Evolutionary conservation across 2,329 filamentous ascomycete genomes (phyloP), one percentile per base, ranked within the genome.

Genomic region (Didymella pinodella): DNA sequence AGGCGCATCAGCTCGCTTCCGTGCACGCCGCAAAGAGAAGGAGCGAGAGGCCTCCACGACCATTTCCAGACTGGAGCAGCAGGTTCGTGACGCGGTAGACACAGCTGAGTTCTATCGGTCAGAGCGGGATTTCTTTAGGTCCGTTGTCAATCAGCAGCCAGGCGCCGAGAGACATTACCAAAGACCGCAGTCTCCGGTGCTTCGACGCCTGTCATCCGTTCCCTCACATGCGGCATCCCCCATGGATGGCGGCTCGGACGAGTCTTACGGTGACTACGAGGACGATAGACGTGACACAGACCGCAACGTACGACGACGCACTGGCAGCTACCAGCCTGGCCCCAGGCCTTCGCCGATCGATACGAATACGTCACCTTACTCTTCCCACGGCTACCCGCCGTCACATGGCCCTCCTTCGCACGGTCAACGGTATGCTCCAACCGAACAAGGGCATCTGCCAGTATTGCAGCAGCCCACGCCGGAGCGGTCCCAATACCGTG

Each of bases 1-100:
- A 40, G 90, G 90, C 47, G 92, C 92, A 6, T 96, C 92, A 56
- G 91, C 91, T 47, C 85, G 92, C 59, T 95, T 96, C 65, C 86
- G 92, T 54, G 87, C 88, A 71, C 85, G 93, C 59, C 88, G 92
- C 71, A 96, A 96, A 78, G 91, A 93, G 70, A 89, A 90, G 74
- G 91, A 94, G 74, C 86, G 86, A 67, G 89, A 92, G 74, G 89
- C 89, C 57, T 86, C 86, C 16, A 83, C 84, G 54, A 88, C 85
- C 48, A 88, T 94, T 63, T 83, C 90, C 49, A 86, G 88, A 65
- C 80, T 94, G 53, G 88, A 92, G 71, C 82, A 85, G 51, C 85
- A 89, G 64, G 83, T 89, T 53, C 85, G 88, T 48, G 87, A 92
- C n/a, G 77, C 92, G 58, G 79, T 84, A 56, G 85, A 85, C 38